Base-by-base conservation (phyloP, 2,329 filamentous ascomycete species). In the Fusarium torreyae region DNA sequence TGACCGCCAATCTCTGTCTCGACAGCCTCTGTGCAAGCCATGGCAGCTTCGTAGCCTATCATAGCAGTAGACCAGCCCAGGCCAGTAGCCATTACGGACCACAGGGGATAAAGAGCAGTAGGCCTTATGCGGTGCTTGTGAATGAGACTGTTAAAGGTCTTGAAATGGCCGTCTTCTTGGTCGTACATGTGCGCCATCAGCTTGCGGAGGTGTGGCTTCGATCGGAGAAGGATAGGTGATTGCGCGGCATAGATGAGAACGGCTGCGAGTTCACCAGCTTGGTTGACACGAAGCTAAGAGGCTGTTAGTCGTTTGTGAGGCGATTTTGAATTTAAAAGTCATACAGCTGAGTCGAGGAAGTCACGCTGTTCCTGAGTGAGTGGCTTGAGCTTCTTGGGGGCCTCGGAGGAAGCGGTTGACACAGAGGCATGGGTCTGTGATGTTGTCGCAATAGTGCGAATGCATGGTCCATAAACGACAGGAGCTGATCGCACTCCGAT, bases 111-210 rank as follows among this genome's bases (percentile, higher is more conserved):
- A 83, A 99, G 91, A 14, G 92, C 93, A 1, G 96, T 98, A 0
- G 96, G 96, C 0, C 96, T 92, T 52, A 99, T 90, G 58, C 94
- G 93, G 80, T 98, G 96, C 75, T 91, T 92, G 18, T 92, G 89
- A 6, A 98, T 84, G 26, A 98, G 86, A 5, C 84, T 75, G 80
- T 97, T 97, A 86, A 98, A 99, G 36, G 91, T 96, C 6, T 83
- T 81, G 73, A 98, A 90, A 80, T 99, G 96, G 10, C 89, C 91
- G 14, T 89, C 94, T 84, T 99, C 96, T 79, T 99, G 96, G 75
- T 96, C 93, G 84, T 97, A 94, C 96, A 99, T 99, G 86, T 98
- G 96, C 74, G 91, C 89, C 94, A 99, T 97, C 33, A 98, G 83
- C 1, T 94, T 92, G 8, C 93, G 91, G 18, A 99, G 89, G 77